phyloP scores from a whole-genome alignment of 805 yeast genomes.

The Suhomyces sp. region DNA sequence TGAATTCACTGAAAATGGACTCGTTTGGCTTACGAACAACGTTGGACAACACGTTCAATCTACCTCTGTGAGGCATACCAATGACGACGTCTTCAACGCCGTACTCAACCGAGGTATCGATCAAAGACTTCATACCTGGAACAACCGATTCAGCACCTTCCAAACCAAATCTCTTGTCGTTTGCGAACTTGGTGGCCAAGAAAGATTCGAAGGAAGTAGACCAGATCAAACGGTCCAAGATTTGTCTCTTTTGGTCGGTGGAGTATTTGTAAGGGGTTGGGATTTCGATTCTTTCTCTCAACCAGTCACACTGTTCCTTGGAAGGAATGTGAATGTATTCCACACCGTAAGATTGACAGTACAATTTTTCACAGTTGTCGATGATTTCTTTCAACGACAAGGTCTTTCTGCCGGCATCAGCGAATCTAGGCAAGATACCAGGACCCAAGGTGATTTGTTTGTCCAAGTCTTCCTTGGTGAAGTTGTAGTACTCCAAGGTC shows the following conservation, averaged over 20 bases:
- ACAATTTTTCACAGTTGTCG: slow-evolving; percentile 72
- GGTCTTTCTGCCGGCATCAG: slow-evolving; percentile 57
- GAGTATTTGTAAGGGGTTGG: slow-evolving; percentile 82
- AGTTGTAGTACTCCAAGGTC: slow-evolving; percentile 88
- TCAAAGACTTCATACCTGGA: slow-evolving; percentile 94
- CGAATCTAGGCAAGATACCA: slow-evolving; percentile 93
- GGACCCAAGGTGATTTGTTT: slow-evolving; percentile 90
- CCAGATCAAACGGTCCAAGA: slow-evolving; percentile 95
- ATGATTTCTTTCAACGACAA: slow-evolving; percentile 79
- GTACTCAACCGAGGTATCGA: slow-evolving; percentile 85
- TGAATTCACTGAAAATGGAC: slow-evolving; percentile 93
- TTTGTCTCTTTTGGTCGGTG: slow-evolving; percentile 90
- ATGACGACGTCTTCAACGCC: slow-evolving; percentile 96
- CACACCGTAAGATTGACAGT: slow-evolving; percentile 86
- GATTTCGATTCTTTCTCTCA: slow-evolving; percentile 92
- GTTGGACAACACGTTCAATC: slow-evolving; percentile 95
- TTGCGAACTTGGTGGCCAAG: slow-evolving; percentile 93
- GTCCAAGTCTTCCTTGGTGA: slow-evolving; percentile 80
- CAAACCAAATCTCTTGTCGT: slow-evolving; percentile 96
- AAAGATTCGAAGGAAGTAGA: slow-evolving; percentile 90
- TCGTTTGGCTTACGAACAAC: slow-evolving; percentile 98
- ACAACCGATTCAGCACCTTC: slow-evolving; percentile 98
- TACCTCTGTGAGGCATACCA: slow-evolving; percentile 99
- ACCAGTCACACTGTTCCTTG: slow-evolving; percentile 95
- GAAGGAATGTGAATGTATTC: slow-evolving; percentile 97